These are phyloP conservation scores for Xylariaceae sp. DNA, from an alignment of 2,329 filamentous ascomycete species.

Conservation along the genomic window DNA sequence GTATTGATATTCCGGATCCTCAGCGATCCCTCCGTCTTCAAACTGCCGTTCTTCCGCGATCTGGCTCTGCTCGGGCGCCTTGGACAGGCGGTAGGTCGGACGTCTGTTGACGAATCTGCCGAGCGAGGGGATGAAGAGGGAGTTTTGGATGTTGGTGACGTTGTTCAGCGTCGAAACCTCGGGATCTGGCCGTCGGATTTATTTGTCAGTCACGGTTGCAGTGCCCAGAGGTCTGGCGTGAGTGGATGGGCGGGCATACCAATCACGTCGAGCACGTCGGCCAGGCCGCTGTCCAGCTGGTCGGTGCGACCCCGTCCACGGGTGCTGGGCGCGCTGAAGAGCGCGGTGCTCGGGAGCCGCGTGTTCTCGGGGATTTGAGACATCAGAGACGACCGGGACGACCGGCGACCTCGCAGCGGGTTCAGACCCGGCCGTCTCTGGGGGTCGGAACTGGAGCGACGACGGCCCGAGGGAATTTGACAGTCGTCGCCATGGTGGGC, in stretches of 20 bases:
- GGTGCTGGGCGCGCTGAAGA: constrained; percentile 15
- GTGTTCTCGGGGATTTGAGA: constrained; percentile 12
- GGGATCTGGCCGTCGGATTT: no score
- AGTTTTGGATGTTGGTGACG: constrained; percentile 84
- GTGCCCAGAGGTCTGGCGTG: background rate
- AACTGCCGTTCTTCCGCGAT: background rate
- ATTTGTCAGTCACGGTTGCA: no score
- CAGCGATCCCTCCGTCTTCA: constrained; percentile 12
- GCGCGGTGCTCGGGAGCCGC: constrained; percentile 16
- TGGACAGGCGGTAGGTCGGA: constrained; percentile 68
- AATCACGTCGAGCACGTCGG: constrained; percentile 61
- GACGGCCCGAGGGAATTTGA: constrained; percentile 7
- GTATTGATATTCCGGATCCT: constrained; percentile 56
- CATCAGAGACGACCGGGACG: constrained; percentile 9
- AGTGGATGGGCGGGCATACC: constrained; percentile 37
- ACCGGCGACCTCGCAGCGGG: constrained; percentile 14
- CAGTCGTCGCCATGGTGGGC: constrained; percentile 3
- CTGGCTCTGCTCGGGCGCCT: constrained; percentile 22
- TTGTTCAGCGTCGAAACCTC: constrained; percentile 78
- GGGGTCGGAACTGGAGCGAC: constrained; percentile 21
- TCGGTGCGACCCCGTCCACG: constrained; percentile 34
- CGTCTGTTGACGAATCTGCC: constrained; percentile 67
- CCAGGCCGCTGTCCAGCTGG: constrained; percentile 57
- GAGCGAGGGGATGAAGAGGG: constrained; percentile 77
- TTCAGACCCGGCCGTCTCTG: constrained; percentile 16